phyloP scores from a whole-genome alignment of 352 stramenopile species.

The Globisporangium cylindrosporum region DNA sequence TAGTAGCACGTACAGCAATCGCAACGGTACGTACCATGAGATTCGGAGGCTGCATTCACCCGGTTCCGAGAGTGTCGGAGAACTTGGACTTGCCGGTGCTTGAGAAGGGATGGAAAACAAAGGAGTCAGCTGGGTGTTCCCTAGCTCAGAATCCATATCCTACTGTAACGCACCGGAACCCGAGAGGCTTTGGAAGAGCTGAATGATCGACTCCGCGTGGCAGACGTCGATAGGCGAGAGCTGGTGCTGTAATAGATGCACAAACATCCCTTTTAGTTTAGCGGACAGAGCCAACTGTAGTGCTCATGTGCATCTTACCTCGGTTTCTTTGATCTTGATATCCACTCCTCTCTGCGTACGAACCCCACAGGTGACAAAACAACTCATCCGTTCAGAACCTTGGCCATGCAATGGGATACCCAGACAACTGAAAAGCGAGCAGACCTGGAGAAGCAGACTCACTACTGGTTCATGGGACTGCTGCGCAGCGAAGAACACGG shows the following conservation, averaged over 20 bases:
- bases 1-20: neutral
- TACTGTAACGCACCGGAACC: slow-evolving; percentile 31
- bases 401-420: neutral
- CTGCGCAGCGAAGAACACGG: slow-evolving; percentile 69
- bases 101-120: neutral
- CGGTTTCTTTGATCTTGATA: slow-evolving; percentile 39
- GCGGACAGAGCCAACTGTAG: neutral
- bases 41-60: slow-evolving; percentile 27
- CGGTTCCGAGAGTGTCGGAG: slow-evolving; percentile 21
- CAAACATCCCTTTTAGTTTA: neutral
- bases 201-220: slow-evolving; percentile 36
- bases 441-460: slow-evolving; percentile 53
- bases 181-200: slow-evolving; percentile 37
- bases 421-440: neutral
- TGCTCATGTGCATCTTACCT: slow-evolving; percentile 24
- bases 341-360: slow-evolving; percentile 46
- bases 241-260: slow-evolving; percentile 34
- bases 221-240: slow-evolving; percentile 66
- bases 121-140: neutral
- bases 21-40: slow-evolving; percentile 26
- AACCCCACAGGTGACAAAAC: neutral
- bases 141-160: neutral
- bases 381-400: neutral
- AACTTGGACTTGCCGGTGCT: slow-evolving; percentile 35
- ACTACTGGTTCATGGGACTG: slow-evolving; percentile 47